Evolutionary conservation across 179 eudicot species (phyloP), one percentile per base, ranked within the genome.

Genomic region (Monotropa hypopitys): DNA sequence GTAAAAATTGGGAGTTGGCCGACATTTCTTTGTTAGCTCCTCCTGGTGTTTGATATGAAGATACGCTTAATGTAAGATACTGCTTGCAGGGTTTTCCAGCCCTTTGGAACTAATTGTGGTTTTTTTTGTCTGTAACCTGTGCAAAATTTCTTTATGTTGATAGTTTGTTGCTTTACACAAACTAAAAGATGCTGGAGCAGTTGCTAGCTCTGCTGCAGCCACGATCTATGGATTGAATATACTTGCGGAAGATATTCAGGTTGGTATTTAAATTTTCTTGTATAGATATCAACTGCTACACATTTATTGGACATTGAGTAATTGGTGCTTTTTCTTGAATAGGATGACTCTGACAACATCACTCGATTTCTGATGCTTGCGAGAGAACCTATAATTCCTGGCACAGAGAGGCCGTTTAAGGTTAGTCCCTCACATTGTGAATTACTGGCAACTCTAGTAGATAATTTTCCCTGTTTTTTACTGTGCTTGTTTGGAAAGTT

Each of bases 121-220:
- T 43, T 35, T 20, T n/a, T 49, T 33, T 47, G 70, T 35, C 65
- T 69, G 40, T 71, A 54, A 76, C 35, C 3, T 76, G 76, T 40
- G 28, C 65, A 63, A 40, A 32, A 67, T 70, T 33, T 54, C 33
- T 51, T 32, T 47, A 11, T 70, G 46, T 73, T 66, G 78, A 53
- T 75, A 89, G 92, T 81, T 75, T 83, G 90, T 90, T 69, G 89
- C 92, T 32, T 76, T 77, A 77, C 82, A 86, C 82, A 82, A 89
- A 76, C 83, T 89, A 42, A 68, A 81, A 81, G 92, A 90, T 70
- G 77, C 82, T 56, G 95, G 89, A 59, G 95, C 95, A 61, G 91
- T 90, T 85, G 95, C 94, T 70, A 87, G 90, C 80, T 82, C 85
- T 82, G 79, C 81, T 75, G 94, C 94, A 77, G 94, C 92, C 67